Evolutionary conservation across 495 filamentous ascomycete genomes (phyloP), one percentile per base, ranked within the genome.

Genomic region (Amorphotheca resinae): DNA sequence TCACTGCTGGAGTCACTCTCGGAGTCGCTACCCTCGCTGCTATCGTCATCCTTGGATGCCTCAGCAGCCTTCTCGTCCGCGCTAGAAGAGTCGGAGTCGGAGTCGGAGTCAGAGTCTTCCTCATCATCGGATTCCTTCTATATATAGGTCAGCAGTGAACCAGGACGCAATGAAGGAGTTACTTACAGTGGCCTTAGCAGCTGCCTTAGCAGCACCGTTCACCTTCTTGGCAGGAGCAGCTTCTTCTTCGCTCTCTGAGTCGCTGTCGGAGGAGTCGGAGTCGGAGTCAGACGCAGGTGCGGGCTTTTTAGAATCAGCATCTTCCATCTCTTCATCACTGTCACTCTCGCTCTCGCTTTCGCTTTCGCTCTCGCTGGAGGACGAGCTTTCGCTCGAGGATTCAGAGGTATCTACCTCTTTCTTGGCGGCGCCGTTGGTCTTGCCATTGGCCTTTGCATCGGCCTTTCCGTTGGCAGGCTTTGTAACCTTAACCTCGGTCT

Each of bases 1-100:
- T 56, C 60, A 28, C 66, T 71, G 21, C 64, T 66, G n/a, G 60
- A 64, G 35, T 67, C 68, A 22, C 57, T 60, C 26, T 64, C 61
- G 46, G 57, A 59, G 9, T 58, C 60, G 44, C 62, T 62, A 2
- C 60, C 55, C 32, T 42, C 48, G 48, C 41, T 42, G n/a, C 21
- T 42, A 16, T 37, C 50, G 15, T 37, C 50, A 6, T 52, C 56
- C 4, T 21, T n/a, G n/a, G 25, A 28, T 5, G 25, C 25, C 25
- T 28, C 5, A 5, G 5, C 11, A 28, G 5, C 25, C 25, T 28
- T 28, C 5, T 28, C 21, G 2, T 42, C 45, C 12, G 33, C 45
- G 11, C 33, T 41, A n/a, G 39, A 35, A 49, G 35, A 42, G 3
- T n/a, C n/a, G n/a, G n/a, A n/a, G n/a, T n/a, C n/a, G n/a, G n/a